Base-by-base conservation (phyloP, 805 yeast species). In the Grigorovia transvaalensis region DNA sequence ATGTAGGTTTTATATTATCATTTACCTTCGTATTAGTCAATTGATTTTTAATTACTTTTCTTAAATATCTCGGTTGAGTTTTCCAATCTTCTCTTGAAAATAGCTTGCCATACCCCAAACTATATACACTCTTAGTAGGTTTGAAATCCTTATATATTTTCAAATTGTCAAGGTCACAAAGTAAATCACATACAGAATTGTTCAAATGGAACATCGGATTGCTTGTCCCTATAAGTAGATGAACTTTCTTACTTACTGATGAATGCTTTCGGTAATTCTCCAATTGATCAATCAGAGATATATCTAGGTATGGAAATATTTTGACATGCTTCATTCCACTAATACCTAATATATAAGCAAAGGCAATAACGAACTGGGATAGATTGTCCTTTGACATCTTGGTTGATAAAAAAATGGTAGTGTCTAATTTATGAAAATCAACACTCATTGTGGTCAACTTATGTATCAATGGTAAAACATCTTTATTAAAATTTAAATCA, bases 221-320 rank as follows among this genome's bases (percentile, higher is more conserved):
- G 44, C 84, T 79, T 2, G 88, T 82, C 3, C 91, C 91, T 1
- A 85, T 75, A 47, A 84, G 67, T 57, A 71, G 79, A 27, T 63
- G 61, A 13, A 51, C 53, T 13, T 50, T 52, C 11, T 55, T 15
- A 13, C 46, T 12, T 56, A 53, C 33, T 53, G 30, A 68, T 68
- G 33, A 58, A n/a, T 40, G 29, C 13, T 69, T 54, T 69, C 73
- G 49, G 60, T 67, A 54, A 9, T 50, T 47, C 42, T 71, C 71
- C 49, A 81, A 63, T 1, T 75, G 56, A 53, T 79, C 81, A 45
- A 81, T 67, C 53, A 80, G 75, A 2, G 83, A 78, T 1, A 82
- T 76, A 56, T 84, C 89, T 44, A 81, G 69, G 33, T 80, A 74
- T 1, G 89, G 89, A 57, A 78, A 76, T 54, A 66, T 72, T 60